These are phyloP conservation scores for Exophiala sp. DNA, from an alignment of 2,329 filamentous ascomycete genomes.

Conservation along the genomic window DNA sequence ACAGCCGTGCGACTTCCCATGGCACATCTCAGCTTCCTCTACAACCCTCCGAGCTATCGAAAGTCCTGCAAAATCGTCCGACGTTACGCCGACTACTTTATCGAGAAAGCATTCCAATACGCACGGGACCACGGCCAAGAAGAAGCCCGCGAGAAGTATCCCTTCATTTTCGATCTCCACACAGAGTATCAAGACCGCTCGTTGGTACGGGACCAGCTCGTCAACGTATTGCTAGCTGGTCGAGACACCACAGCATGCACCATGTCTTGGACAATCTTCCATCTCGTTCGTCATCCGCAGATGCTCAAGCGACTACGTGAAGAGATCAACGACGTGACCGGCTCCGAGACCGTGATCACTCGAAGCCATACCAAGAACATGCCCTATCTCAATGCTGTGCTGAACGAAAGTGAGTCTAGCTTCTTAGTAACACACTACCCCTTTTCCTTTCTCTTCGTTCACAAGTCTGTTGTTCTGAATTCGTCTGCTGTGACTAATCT, in stretches of 20 bases:
- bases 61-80: slow-evolving; percentile 39
- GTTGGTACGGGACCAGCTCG: slow-evolving; percentile 29
- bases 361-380: too few species aligned
- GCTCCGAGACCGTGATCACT: slow-evolving; percentile 6
- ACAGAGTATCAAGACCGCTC: slow-evolving; percentile 23
- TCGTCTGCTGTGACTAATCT: too few species aligned
- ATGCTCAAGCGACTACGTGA: slow-evolving; percentile 6
- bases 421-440: too few species aligned
- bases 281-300: slow-evolving; percentile 29
- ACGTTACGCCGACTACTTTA: slow-evolving; percentile 46
- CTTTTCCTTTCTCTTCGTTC: too few species aligned
- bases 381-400: too few species aligned
- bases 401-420: too few species aligned
- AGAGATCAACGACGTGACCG: slow-evolving; percentile 4
- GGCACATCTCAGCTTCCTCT: slow-evolving; percentile 34
- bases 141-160: slow-evolving; percentile 8
- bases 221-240: slow-evolving; percentile 35
- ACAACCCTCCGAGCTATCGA: slow-evolving; percentile 37
- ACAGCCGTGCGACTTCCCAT: slow-evolving; percentile 29
- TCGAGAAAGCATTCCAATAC: slow-evolving; percentile 37
- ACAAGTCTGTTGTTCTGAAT: too few species aligned
- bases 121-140: slow-evolving; percentile 31
- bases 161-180: slow-evolving; percentile 22
- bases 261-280: slow-evolving; percentile 32
- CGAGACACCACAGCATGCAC: slow-evolving; percentile 35